Conservation (phyloP, 208 protist genomes). For the Leishmania lainsoni region DNA sequence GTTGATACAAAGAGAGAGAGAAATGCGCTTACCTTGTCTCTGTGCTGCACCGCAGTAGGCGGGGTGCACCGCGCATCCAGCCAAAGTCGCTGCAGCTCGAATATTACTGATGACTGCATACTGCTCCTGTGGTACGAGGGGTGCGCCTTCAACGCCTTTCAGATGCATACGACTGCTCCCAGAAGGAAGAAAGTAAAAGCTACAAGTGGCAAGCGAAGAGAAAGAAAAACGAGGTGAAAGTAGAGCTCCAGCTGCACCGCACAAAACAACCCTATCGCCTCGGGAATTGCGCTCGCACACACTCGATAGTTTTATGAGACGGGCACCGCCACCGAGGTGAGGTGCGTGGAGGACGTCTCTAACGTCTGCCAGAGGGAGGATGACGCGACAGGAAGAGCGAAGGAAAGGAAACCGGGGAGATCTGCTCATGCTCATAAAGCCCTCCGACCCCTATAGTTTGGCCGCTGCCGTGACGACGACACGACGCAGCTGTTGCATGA, state of each 20-base stretch:
- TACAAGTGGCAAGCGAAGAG: not conserved
- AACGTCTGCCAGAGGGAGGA: not conserved
- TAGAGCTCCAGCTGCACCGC: not conserved
- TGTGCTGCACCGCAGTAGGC: constrained; percentile 27
- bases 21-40: constrained; percentile 41
- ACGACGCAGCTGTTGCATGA: not conserved
- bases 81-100: constrained; percentile 49
- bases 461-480: too few relatives aligned
- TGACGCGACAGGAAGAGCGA: not conserved
- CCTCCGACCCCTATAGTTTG: not conserved
- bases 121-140: not conserved
- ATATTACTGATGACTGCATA: constrained; percentile 5
- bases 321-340: not conserved
- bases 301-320: not conserved
- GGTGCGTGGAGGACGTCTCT: not conserved
- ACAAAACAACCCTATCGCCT: not conserved
- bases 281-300: not conserved
- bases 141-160: not conserved
- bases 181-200: not conserved
- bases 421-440: not conserved
- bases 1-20: constrained; percentile 36
- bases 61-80: constrained; percentile 52
- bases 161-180: not conserved
- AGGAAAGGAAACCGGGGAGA: not conserved
- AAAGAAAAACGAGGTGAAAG: not conserved